Evolutionary conservation across 2,329 filamentous ascomycete genomes (phyloP).

Genomic region (Madurella fahalii): DNA sequence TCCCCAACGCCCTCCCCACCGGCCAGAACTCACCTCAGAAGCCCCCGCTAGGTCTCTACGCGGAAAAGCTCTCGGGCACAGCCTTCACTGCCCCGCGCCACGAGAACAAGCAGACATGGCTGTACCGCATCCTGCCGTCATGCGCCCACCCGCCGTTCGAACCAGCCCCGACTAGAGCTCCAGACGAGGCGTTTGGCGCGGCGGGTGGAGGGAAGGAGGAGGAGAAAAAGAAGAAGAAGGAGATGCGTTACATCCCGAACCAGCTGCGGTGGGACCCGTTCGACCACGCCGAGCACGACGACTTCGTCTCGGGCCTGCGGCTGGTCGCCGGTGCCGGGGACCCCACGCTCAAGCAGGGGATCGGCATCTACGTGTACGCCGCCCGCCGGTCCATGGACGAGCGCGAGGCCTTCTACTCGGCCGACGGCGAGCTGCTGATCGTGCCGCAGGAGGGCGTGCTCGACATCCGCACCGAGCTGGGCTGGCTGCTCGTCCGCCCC

Average conservation of each 20-base stretch:
- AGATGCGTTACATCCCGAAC: conserved; percentile 70
- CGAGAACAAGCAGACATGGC: conserved; percentile 68
- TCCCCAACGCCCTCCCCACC: conserved; percentile 68
- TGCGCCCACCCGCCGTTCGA: conserved; percentile 56
- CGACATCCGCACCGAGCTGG: conserved; percentile 75
- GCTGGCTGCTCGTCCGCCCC: conserved; percentile 68
- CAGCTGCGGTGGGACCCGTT: conserved; percentile 78
- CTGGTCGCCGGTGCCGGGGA: conserved; percentile 77
- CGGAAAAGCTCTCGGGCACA: conserved; percentile 72
- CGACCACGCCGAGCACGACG: conserved; percentile 55
- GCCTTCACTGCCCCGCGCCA: conserved; percentile 66
- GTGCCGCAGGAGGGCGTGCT: conserved; percentile 70
- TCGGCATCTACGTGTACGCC: conserved; percentile 78
- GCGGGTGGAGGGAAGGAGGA: not conserved
- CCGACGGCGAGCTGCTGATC: conserved; percentile 74
- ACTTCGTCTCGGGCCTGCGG: conserved; percentile 58
- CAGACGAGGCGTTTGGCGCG: conserved; percentile 11
- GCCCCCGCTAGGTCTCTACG: conserved; percentile 71
- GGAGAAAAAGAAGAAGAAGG: no score
- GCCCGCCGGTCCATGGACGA: conserved; percentile 72
- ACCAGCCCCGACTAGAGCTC: not conserved
- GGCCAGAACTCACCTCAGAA: conserved; percentile 81
- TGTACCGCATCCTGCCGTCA: conserved; percentile 65
- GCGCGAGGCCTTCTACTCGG: conserved; percentile 77
- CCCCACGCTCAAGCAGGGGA: conserved; percentile 69